Evolutionary conservation across 139 green algal species (phyloP).

Genomic region (Chlorella sp.): DNA sequence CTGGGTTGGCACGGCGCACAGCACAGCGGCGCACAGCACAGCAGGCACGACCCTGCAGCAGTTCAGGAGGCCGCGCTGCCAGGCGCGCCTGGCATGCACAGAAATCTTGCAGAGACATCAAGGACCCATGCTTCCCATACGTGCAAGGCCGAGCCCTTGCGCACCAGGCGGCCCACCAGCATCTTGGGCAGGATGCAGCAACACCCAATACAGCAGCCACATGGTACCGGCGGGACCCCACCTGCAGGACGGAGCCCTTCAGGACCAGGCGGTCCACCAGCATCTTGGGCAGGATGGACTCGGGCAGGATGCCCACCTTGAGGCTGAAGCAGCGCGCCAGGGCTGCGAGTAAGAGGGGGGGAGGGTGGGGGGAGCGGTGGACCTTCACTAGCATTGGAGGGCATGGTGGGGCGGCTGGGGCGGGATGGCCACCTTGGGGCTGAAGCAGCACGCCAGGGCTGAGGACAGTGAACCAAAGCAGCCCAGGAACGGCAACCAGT

Average conservation of each 20-base stretch:
- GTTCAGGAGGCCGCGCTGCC: too few relatives aligned
- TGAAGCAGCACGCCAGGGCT: conserved; percentile 3
- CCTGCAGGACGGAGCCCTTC: conserved; percentile 80
- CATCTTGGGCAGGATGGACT: conserved; percentile 79
- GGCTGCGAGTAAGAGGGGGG: conserved; percentile 46
- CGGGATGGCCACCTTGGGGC: background rate
- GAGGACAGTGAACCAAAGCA: background rate
- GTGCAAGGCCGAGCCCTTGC: conserved; percentile 80
- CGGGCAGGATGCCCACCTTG: conserved; percentile 80
- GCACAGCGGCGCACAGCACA: background rate
- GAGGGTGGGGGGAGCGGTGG: background rate
- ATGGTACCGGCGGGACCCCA: too few relatives aligned
- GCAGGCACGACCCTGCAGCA: too few relatives aligned
- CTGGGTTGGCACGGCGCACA: background rate
- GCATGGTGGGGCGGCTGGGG: too few relatives aligned
- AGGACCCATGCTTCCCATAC: too few relatives aligned
- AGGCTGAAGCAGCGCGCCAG: conserved; percentile 73
- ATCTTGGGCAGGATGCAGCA: conserved; percentile 79
- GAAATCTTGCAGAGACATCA: too few relatives aligned
- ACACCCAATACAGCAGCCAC: too few relatives aligned
- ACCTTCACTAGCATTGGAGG: too few relatives aligned
- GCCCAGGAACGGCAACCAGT: too few relatives aligned
- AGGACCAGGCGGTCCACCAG: conserved; percentile 91
- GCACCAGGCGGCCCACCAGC: conserved; percentile 91
- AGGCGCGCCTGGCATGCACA: too few relatives aligned